Evolutionary conservation across 352 stramenopile genomes (phyloP), one percentile per base, ranked within the genome.

Genomic region (Pythium rishiriense): DNA sequence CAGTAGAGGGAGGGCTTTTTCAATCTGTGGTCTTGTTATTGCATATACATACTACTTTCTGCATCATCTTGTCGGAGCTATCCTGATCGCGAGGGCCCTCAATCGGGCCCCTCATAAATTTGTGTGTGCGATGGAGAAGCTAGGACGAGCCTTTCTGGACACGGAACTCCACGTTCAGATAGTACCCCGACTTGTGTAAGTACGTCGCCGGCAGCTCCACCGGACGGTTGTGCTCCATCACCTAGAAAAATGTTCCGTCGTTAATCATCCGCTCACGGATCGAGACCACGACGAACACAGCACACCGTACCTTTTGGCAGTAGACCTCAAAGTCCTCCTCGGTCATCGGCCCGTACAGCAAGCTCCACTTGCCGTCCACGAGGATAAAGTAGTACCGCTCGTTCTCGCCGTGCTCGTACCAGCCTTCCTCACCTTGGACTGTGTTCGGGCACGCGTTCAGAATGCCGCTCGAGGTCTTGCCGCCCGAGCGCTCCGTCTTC

Each of bases 371-470:
- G 68, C 77, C 73, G 53, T 94, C 83, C 35, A 92, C 48, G 21
- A 93, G 74, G 19, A 92, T 69, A 59, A 94, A 94, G 69, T 94
- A 94, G 66, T 94, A 94, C 41, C 86, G 83, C 65, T 93, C 86
- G 46, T 90, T 90, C 68, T 93, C 86, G 35, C 86, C 86, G 60
- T 94, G 86, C 62, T 94, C 84, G 68, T 94, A 94, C 86, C 86
- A 94, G 17, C 86, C 86, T 75, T 94, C 86, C 43, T 94, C 86
- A 47, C 86, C 86, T 68, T 94, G 86, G 14, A 85, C 71, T 19
- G 86, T 94, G 33, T 84, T 83, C 8, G 79, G 60, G 64, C 86
- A 94, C 8, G 86, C 83, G 58, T 93, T 94, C 24, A 94, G 58
- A 49, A 94, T 93, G 28, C 85, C 85, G 26, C 82, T 91, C 42